A percentile compares a stretch with the other conserved stretches of the same genome.
Evolutionary conservation across 495 filamentous ascomycete species (phyloP).

Genomic region (Penicillium samsonianum): DNA sequence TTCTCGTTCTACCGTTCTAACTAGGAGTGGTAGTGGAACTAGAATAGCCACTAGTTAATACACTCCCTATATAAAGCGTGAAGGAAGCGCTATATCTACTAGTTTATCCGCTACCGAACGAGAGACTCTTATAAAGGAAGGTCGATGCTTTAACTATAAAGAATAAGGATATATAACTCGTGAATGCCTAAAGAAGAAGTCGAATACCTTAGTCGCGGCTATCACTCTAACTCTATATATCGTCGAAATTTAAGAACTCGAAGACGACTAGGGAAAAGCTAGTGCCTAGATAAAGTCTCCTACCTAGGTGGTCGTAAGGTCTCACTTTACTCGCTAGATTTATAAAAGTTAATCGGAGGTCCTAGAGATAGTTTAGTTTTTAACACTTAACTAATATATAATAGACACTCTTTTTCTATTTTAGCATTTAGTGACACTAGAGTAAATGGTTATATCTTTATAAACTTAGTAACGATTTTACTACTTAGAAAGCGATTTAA

Average conservation of each 20-base stretch:
- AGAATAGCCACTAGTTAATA: too few relatives aligned
- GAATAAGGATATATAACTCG: neutral
- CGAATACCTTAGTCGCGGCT: neutral
- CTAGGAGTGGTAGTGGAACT: too few relatives aligned
- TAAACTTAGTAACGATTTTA: neutral
- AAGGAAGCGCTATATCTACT: too few relatives aligned
- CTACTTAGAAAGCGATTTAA: neutral
- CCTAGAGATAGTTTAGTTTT: conserved; percentile 2
- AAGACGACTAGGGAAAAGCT: neutral
- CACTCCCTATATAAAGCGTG: too few relatives aligned
- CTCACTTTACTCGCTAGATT: neutral
- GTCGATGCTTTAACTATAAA: neutral
- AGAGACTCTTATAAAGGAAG: neutral
- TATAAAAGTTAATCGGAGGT: neutral
- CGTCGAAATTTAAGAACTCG: neutral
- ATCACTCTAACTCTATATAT: neutral
- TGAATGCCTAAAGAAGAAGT: neutral
- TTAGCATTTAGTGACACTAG: neutral
- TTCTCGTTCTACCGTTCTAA: too few relatives aligned
- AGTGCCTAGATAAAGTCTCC: neutral
- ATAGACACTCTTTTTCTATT: neutral
- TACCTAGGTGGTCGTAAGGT: neutral
- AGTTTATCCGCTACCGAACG: too few relatives aligned
- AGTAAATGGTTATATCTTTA: neutral
- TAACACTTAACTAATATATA: neutral